Evolutionary conservation across 2,329 filamentous ascomycete genomes (phyloP), one percentile per base, ranked within the genome.

Genomic region (Cladophialophora bantiana): DNA sequence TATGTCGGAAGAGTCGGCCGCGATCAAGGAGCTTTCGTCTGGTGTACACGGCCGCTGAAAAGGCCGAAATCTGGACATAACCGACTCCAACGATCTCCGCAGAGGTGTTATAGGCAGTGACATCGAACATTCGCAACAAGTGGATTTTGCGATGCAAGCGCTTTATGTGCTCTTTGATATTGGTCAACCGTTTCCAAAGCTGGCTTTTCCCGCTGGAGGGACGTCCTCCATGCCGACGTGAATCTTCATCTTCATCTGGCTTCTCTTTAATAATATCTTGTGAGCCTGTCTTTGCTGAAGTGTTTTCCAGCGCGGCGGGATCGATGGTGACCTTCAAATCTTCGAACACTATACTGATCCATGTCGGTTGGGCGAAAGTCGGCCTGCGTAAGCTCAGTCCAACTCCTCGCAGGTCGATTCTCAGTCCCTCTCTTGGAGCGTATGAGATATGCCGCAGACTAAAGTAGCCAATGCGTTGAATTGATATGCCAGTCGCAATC

Each of bases 321-420:
- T 99, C 92, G 52, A 98, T 78, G 0, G 92, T 96, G 59, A 99
- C 85, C 58, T 89, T 91, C 58, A 97, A 83, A 76, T 97, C 95
- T 74, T 88, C 92, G 67, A 99, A 81, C 7, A 95, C 91, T 59
- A 99, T 84, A 77, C 94, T 98, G 73, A 97, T 83, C 93, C 94
- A 98, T 69, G 96, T 98, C 53, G 95, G 95, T 78, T 98, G 93
- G 55, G 94, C 93, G 79, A 99, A 98, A 5, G 95, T 98, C 12
- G 95, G 95, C 4, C 94, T 89, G 80, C 99, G 95, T 70, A 98
- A 80, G 65, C 92, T 90, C 73, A 99, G 84, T 53, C 95, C 93
- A 60, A 99, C 84, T 59, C 94, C 92, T 59, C 95, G 89, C 64
- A 99, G 89, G 78, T 97, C 93, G 78, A 99, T 88, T 74, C 90